Evolutionary conservation across 192 early-diverging fungal species (phyloP), one percentile per base, ranked within the genome.

Genomic region (Gigaspora rosea): DNA sequence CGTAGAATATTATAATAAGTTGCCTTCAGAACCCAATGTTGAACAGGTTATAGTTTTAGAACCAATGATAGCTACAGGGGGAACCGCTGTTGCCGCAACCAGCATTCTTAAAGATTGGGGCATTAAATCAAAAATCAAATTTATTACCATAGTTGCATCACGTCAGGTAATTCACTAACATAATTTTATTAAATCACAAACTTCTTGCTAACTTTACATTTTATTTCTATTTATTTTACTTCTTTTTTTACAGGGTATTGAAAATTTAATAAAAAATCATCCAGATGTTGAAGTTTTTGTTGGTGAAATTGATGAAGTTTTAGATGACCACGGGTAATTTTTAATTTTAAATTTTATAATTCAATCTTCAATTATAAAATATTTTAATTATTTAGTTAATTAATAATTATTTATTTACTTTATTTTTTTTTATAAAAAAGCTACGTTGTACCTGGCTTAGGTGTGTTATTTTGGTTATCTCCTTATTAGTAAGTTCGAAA

Each of bases 1-100:
- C 8, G 93, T 96, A n/a, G 95, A 96, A 80, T 96, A 96, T 83
- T 96, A 94, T 85, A 96, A 96, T 81, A 96, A 95, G 80, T 84
- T 96, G 33, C 95, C 95, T 8, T 75, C 80, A n/a, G 75, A 81
- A 10, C 91, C 91, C 68, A 85, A 86, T 22, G 85, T 92, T 10
- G 90, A 94, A 71, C 73, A 89, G 56, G 92, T 92, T 59, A 80
- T 93, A 70, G 85, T 95, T 36, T 72, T 96, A 2, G 95, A 96
- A 78, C 95, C 95, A 8, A 90, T 95, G 84, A 84, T 95, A 47
- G 95, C 94, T 12, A 96, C 94, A 0, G 91, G 91, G 57, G 91
- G 88, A 22, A 94, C 94, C 0, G 92, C 92, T 18, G 85, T 92
- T 33, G 93, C 93, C 1, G 88, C 93, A 2, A 83, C 94, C 74